These are phyloP conservation scores for Populus davidiana DNA, from an alignment of 345 rosid genomes.

Conservation along the genomic window DNA sequence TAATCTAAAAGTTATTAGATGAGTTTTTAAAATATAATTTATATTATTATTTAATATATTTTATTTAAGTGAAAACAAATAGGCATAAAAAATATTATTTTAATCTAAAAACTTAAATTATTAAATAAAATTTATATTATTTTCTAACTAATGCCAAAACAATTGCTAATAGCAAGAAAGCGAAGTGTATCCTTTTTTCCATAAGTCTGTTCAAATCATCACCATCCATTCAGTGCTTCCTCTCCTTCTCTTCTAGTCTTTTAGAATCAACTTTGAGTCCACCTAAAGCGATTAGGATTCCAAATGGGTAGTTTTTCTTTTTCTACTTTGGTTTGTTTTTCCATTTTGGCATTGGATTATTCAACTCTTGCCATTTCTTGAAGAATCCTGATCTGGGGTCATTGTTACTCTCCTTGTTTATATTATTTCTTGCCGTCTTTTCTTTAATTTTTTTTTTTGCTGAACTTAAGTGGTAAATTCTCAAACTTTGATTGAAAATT, in stretches of 20 bases:
- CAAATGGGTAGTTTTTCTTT: neutral
- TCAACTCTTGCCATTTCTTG: conserved; percentile 7
- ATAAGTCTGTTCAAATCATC: conserved; percentile 9
- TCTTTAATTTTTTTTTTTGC: neutral
- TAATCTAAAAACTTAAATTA: no score
- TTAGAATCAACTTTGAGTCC: conserved; percentile 30
- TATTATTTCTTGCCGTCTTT: neutral
- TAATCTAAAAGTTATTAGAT: no score
- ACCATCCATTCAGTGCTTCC: conserved; percentile 3
- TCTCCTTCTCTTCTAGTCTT: neutral
- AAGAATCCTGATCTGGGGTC: conserved; percentile 27
- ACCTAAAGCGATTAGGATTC: conserved; percentile 28
- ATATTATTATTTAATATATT: no score
- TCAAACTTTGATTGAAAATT: neutral
- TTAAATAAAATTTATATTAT: no score
- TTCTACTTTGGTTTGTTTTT: neutral
- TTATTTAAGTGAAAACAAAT: no score
- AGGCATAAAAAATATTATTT: no score
- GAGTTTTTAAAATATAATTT: no score
- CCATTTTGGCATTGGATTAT: neutral
- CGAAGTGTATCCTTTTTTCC: conserved; percentile 16
- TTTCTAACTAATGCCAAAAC: neutral
- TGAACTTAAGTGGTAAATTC: neutral
- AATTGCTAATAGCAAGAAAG: conserved; percentile 25
- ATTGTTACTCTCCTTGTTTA: neutral